Conservation (phyloP, 2,329 filamentous ascomycete species). For the Phyllosticta paracitricarpa region DNA sequence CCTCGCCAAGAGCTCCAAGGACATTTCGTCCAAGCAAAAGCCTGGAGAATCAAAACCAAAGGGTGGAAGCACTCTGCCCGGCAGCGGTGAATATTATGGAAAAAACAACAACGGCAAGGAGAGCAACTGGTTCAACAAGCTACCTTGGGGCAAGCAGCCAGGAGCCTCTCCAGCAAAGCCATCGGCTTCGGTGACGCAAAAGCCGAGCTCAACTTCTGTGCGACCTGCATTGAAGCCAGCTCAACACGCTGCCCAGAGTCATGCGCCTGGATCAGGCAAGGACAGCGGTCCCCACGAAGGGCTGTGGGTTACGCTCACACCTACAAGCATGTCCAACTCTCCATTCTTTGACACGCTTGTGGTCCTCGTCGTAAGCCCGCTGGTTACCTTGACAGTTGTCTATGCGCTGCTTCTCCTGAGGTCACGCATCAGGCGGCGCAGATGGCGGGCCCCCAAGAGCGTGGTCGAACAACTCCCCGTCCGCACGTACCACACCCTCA, state of each 20-base stretch:
- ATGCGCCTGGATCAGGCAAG: neutral
- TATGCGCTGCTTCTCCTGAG: constrained; percentile 81
- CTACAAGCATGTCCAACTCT: constrained; percentile 74
- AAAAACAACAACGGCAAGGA: constrained; percentile 17
- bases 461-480: constrained; percentile 92
- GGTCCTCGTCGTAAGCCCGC: constrained; percentile 89
- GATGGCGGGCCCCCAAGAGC: constrained; percentile 96
- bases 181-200: constrained; percentile 13
- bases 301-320: constrained; percentile 93
- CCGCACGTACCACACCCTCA: constrained; percentile 84
- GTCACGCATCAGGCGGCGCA: constrained; percentile 74
- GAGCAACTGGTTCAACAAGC: constrained; percentile 15
- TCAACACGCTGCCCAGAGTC: neutral
- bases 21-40: constrained; percentile 10
- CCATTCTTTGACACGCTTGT: constrained; percentile 94
- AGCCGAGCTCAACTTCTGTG: constrained; percentile 10
- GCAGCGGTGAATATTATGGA: constrained; percentile 57
- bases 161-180: constrained; percentile 5
- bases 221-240: neutral
- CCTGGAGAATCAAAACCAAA: constrained; percentile 28
- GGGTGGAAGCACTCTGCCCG: constrained; percentile 60
- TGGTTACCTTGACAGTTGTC: constrained; percentile 86
- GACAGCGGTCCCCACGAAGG: constrained; percentile 52
- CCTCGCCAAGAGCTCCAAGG: constrained; percentile 12
- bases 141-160: constrained; percentile 18